A percentile compares a stretch with the other conserved stretches of the same genome.
Conservation (phyloP, 2,329 filamentous ascomycete genomes). For the Cordyceps cateniannulata region DNA sequence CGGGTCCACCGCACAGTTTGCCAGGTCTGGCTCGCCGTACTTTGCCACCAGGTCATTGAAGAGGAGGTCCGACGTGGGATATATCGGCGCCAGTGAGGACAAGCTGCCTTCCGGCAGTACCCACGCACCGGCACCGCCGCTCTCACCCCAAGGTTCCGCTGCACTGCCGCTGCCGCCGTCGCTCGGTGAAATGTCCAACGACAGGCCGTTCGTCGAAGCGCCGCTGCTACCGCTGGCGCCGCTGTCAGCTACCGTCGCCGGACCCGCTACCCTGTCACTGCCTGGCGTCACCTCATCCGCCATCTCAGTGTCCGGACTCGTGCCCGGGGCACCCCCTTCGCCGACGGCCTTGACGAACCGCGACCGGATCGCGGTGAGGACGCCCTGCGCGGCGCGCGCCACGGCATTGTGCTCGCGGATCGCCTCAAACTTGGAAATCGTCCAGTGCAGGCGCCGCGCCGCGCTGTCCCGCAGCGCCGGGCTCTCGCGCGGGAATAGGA, state of each 20-base stretch:
- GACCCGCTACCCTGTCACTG: slow-evolving; percentile 4
- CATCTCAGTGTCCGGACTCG: not conserved
- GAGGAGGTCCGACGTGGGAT: slow-evolving; percentile 49
- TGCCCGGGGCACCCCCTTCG: slow-evolving; percentile 10
- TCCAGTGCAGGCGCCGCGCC: slow-evolving; percentile 53
- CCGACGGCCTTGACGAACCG: slow-evolving; percentile 46
- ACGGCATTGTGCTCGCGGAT: slow-evolving; percentile 49
- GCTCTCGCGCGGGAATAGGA: slow-evolving; percentile 53
- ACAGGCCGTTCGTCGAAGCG: not conserved
- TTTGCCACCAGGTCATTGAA: slow-evolving; percentile 49
- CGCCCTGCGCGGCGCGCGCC: slow-evolving; percentile 47
- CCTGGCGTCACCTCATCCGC: not conserved
- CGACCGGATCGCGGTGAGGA: slow-evolving; percentile 48
- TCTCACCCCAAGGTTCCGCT: not conserved
- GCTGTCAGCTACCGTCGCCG: not conserved
- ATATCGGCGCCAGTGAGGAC: slow-evolving; percentile 46
- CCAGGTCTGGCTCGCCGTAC: slow-evolving; percentile 19
- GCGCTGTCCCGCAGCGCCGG: slow-evolving; percentile 39
- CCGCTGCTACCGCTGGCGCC: not conserved
- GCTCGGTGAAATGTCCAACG: slow-evolving; percentile 6
- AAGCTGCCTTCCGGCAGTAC: slow-evolving; percentile 28
- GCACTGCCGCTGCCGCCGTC: slow-evolving; percentile 10
- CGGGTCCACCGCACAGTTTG: not conserved
- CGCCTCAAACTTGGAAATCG: slow-evolving; percentile 50
- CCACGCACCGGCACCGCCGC: slow-evolving; percentile 11